Evolutionary conservation across 1,284 basidiomycete species (phyloP).

Genomic region (Cryptococcus amylolentus): DNA sequence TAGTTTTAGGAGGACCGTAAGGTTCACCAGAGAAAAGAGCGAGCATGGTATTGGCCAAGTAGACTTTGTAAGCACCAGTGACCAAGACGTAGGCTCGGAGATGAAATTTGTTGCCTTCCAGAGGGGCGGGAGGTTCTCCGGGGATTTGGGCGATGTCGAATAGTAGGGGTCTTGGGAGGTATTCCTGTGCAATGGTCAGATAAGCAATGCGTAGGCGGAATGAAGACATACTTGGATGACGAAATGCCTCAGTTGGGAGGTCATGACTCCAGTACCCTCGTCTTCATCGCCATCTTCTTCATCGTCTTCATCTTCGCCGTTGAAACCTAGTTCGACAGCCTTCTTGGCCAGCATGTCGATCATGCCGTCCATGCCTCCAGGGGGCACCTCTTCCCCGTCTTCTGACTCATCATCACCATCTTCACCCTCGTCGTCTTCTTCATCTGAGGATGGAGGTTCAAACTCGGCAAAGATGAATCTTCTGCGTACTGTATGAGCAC

Average conservation of each 20-base stretch:
- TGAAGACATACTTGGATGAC: constrained; percentile 75
- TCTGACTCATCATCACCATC: constrained; percentile 51
- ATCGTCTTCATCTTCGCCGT: constrained; percentile 40
- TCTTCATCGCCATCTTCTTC: constrained; percentile 37
- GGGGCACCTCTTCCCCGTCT: constrained; percentile 35
- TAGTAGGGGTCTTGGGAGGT: constrained; percentile 70
- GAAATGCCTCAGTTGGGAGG: constrained; percentile 89
- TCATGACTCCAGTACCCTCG: constrained; percentile 63
- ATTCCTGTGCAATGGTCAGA: constrained; percentile 60
- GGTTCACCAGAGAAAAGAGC: constrained; percentile 76
- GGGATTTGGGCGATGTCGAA: constrained; percentile 58
- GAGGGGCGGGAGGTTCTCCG: constrained; percentile 25
- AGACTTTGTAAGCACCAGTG: constrained; percentile 71
- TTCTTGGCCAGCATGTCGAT: constrained; percentile 12
- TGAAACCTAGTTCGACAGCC: constrained; percentile 13
- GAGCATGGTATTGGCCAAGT: constrained; percentile 75
- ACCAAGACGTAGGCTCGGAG: constrained; percentile 89
- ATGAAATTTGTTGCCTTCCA: constrained; percentile 78
- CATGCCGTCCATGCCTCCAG: constrained; percentile 40
- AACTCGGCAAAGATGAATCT: constrained; percentile 79
- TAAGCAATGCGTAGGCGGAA: no score
- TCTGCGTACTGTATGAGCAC: constrained; percentile 13
- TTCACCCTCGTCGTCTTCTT: constrained; percentile 28
- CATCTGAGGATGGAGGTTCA: constrained; percentile 57
- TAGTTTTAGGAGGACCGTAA: constrained; percentile 55